Percentiles rank a stretch among this genome's conserved stretches.
These are phyloP conservation scores for Nemophila menziesii DNA, from an alignment of 257 asterid species.

Conservation along the genomic window DNA sequence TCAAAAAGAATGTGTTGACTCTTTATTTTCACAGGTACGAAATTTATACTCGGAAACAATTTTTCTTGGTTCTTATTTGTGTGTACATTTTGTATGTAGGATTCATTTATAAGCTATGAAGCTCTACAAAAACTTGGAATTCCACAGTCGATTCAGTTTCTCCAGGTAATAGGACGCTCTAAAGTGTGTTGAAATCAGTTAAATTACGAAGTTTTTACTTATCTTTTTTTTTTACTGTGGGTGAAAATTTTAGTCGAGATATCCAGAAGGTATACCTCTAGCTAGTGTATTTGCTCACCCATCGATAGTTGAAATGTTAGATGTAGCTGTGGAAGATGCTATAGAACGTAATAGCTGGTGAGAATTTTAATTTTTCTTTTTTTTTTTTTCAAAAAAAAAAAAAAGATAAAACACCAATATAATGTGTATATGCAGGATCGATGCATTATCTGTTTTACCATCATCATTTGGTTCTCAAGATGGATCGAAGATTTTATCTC, in stretches of 20 bases:
- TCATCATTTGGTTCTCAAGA: slow-evolving; percentile 71
- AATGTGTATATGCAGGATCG: slow-evolving; percentile 50
- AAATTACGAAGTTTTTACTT: not conserved
- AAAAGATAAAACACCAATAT: not conserved
- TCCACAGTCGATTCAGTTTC: slow-evolving; percentile 70
- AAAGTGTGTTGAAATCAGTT: not conserved
- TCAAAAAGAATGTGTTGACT: slow-evolving; percentile 81
- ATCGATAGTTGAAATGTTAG: slow-evolving; percentile 79
- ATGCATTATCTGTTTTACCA: slow-evolving; percentile 78
- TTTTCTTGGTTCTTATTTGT: not conserved
- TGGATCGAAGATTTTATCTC: slow-evolving; percentile 72
- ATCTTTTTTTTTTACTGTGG: slow-evolving; percentile 14
- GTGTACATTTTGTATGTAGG: slow-evolving; percentile 31
- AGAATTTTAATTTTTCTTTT: slow-evolving; percentile 18
- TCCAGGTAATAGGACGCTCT: slow-evolving; percentile 56
- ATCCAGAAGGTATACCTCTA: slow-evolving; percentile 85
- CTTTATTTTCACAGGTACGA: slow-evolving; percentile 83
- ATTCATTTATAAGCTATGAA: slow-evolving; percentile 70
- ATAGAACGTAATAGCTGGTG: slow-evolving; percentile 89
- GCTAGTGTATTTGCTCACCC: slow-evolving; percentile 63
- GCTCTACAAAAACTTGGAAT: slow-evolving; percentile 85
- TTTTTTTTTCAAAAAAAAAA: not conserved
- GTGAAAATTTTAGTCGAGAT: slow-evolving; percentile 57
- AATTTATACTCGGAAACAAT: not conserved
- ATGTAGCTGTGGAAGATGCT: slow-evolving; percentile 82